Percentiles rank a stretch among this genome's conserved stretches.
These are phyloP conservation scores for Skeletonema potamos DNA, from an alignment of 108 stramenopile species.

Conservation along the genomic window DNA sequence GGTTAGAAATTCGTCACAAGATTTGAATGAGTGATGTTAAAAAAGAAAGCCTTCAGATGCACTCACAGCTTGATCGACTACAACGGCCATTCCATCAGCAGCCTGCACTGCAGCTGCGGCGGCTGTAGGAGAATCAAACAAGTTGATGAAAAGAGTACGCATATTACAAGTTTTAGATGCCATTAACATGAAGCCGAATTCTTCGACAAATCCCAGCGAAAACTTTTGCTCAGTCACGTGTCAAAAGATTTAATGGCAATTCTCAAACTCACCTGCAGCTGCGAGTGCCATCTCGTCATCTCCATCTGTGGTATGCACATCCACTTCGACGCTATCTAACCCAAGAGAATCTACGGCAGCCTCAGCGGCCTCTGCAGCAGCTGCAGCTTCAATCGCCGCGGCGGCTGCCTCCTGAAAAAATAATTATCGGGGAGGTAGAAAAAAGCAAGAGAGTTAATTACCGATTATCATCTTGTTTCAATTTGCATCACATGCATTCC, in stretches of 20 bases:
- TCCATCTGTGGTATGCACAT: background rate
- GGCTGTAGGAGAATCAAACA: background rate
- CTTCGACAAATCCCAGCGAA: background rate
- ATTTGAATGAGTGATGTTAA: too few relatives aligned
- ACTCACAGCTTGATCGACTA: conserved; percentile 38
- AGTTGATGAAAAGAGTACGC: background rate
- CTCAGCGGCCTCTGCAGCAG: conserved; percentile 23
- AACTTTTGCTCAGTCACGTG: too few relatives aligned
- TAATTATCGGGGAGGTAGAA: background rate
- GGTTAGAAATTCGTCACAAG: too few relatives aligned
- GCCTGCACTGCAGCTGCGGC: conserved; percentile 40
- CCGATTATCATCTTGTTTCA: too few relatives aligned
- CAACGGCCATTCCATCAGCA: conserved; percentile 37
- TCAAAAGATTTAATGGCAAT: too few relatives aligned
- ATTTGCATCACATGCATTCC: background rate
- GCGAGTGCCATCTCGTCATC: conserved; percentile 33
- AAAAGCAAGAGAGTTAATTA: too few relatives aligned
- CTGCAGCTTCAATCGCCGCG: conserved; percentile 2
- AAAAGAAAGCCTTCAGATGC: background rate
- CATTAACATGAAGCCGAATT: background rate
- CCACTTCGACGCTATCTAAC: conserved; percentile 4
- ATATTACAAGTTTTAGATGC: too few relatives aligned
- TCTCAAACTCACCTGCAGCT: conserved; percentile 5
- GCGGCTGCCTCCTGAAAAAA: conserved; percentile 3
- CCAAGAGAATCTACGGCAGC: conserved; percentile 32